Evolutionary conservation across 2,329 filamentous ascomycete species (phyloP).

Genomic region (Nectriaceae sp.): DNA sequence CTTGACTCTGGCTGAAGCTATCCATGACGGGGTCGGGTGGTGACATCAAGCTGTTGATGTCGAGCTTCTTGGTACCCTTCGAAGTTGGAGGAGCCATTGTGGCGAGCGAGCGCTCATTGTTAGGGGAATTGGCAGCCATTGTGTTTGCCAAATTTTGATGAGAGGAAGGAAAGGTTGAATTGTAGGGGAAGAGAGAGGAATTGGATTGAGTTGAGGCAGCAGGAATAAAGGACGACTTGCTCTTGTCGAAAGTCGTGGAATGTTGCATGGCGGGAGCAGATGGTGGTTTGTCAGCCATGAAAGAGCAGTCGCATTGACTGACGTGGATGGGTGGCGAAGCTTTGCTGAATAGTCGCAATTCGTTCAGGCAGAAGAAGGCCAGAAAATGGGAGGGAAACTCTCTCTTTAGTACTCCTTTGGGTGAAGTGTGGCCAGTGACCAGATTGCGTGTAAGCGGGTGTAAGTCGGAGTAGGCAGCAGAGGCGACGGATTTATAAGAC

Average conservation of each 20-base stretch:
- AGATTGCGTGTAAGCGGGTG: too few species aligned
- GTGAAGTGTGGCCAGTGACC: too few species aligned
- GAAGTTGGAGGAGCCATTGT: constrained; percentile 33
- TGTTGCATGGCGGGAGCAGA: constrained; percentile 24
- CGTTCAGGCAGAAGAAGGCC: constrained; percentile 18
- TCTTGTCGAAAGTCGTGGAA: constrained; percentile 35
- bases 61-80: constrained; percentile 42
- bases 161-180: constrained; percentile 12
- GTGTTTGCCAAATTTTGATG: constrained; percentile 15
- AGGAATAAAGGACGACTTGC: constrained; percentile 16
- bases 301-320: constrained; percentile 23
- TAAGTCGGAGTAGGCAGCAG: too few species aligned
- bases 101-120: constrained; percentile 18
- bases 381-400: too few species aligned
- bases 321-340: constrained; percentile 26
- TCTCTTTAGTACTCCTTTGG: too few species aligned
- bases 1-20: constrained; percentile 45
- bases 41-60: constrained; percentile 61
- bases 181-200: constrained; percentile 12
- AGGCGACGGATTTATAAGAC: too few species aligned
- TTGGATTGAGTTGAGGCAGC: constrained; percentile 13
- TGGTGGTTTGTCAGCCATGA: constrained; percentile 41
- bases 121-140: constrained; percentile 29
- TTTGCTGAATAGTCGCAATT: constrained; percentile 18
- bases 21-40: constrained; percentile 60